These are phyloP conservation scores for Amanita rubescens DNA, from an alignment of 768 basidiomycete genomes.

Conservation along the genomic window DNA sequence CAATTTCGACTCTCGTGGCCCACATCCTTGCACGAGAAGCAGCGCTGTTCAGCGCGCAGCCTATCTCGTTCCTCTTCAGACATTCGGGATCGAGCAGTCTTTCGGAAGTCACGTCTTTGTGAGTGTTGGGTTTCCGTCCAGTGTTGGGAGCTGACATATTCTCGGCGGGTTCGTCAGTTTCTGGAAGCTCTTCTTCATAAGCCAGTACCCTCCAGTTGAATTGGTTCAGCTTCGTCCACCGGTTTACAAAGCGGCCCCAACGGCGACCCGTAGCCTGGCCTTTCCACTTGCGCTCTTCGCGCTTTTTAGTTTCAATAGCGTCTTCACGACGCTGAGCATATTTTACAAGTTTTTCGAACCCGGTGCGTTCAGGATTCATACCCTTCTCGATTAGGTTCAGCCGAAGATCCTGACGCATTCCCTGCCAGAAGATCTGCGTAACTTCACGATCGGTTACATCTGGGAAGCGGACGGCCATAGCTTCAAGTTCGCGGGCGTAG, in stretches of 20 bases:
- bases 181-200: no score
- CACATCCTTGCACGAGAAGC: conserved; percentile 15
- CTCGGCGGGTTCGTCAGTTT: no score
- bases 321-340: conserved; percentile 25
- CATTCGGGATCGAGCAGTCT: neutral
- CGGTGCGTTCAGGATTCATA: conserved; percentile 18
- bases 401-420: conserved; percentile 19
- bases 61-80: conserved; percentile 11
- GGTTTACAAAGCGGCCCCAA: conserved; percentile 1
- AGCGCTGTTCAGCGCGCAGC: conserved; percentile 13
- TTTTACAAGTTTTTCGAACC: conserved; percentile 17
- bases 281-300: neutral
- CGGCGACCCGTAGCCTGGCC: neutral
- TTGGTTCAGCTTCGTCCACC: no score
- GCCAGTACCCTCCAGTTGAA: no score
- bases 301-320: neutral
- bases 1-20: conserved; percentile 19
- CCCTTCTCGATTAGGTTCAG: conserved; percentile 20
- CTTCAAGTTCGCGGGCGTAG: neutral
- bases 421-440: conserved; percentile 28
- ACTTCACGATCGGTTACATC: conserved; percentile 17
- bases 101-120: no score
- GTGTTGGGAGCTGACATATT: no score
- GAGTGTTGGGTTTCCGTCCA: no score
- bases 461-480: neutral